Percentiles rank a stretch among this genome's conserved stretches.
phyloP scores from a whole-genome alignment of 768 basidiomycete species.

The Imleria badia region DNA sequence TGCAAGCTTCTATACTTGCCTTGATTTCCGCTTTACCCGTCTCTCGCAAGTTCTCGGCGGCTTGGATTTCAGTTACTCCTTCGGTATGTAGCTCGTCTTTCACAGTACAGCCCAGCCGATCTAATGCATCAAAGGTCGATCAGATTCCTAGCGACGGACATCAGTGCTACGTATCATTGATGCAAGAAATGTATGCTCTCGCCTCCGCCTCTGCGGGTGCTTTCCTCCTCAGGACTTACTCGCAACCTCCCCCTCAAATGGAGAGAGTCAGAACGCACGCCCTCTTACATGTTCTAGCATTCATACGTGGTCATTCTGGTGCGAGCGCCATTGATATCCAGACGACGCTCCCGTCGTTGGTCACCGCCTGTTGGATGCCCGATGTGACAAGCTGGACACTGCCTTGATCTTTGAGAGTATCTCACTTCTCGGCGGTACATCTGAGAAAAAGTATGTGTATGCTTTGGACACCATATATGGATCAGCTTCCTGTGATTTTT shows the following conservation, averaged over 20 bases:
- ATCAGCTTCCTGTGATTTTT: slow-evolving; percentile 51
- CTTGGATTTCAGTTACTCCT: slow-evolving; percentile 50
- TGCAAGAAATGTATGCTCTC: slow-evolving; percentile 63
- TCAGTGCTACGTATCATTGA: slow-evolving; percentile 54
- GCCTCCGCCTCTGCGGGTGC: slow-evolving; percentile 58
- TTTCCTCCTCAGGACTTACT: slow-evolving; percentile 80
- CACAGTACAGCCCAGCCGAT: not conserved
- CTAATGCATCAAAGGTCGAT: slow-evolving; percentile 16
- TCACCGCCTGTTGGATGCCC: slow-evolving; percentile 50
- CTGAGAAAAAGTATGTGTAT: slow-evolving; percentile 55
- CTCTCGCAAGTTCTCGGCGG: slow-evolving; percentile 37
- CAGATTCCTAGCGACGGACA: slow-evolving; percentile 19
- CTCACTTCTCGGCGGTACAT: slow-evolving; percentile 41
- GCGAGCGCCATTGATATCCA: slow-evolving; percentile 72
- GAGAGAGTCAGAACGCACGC: slow-evolving; percentile 51
- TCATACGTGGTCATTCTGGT: slow-evolving; percentile 69
- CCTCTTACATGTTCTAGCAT: slow-evolving; percentile 74
- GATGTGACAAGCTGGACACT: slow-evolving; percentile 29
- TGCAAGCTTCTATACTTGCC: slow-evolving; percentile 59
- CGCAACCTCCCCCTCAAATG: slow-evolving; percentile 32
- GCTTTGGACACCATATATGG: slow-evolving; percentile 76
- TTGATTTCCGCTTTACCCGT: slow-evolving; percentile 47
- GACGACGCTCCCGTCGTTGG: slow-evolving; percentile 66
- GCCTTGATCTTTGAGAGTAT: slow-evolving; percentile 55
- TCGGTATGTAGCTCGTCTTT: slow-evolving; percentile 30